phyloP scores from a whole-genome alignment of 371 early-diverging fungal genomes.

The Paraphysoderma sedebokerense region DNA sequence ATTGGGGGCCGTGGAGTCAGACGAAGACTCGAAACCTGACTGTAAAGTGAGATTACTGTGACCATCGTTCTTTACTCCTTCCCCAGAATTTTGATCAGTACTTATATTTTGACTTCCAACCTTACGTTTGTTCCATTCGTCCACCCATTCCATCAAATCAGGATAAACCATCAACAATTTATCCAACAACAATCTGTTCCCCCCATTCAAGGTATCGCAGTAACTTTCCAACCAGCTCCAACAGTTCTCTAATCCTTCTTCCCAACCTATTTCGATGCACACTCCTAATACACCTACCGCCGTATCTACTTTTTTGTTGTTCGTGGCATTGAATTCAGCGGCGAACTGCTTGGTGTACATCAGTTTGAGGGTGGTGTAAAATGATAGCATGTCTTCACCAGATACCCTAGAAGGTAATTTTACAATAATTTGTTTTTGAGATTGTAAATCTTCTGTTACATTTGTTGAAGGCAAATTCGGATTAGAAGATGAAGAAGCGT shows the following conservation, averaged over 20 bases:
- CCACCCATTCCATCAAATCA: too few relatives aligned
- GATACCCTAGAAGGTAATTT: neutral
- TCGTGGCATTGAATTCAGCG: neutral
- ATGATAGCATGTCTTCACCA: constrained; percentile 5
- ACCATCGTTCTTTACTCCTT: too few relatives aligned
- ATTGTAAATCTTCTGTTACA: neutral
- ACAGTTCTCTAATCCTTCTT: constrained; percentile 5
- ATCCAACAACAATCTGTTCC: too few relatives aligned
- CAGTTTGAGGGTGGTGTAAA: constrained; percentile 4
- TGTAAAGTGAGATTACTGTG: too few relatives aligned
- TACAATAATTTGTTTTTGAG: constrained; percentile 2
- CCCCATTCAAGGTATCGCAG: neutral
- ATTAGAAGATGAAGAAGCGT: too few relatives aligned
- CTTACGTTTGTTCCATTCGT: too few relatives aligned
- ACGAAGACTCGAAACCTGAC: too few relatives aligned
- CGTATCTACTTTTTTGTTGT: neutral
- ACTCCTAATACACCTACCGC: constrained; percentile 7
- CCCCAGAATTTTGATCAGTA: too few relatives aligned
- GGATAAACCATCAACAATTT: too few relatives aligned
- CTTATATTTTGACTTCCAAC: too few relatives aligned
- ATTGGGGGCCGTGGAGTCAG: too few relatives aligned
- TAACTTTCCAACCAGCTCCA: constrained; percentile 5
- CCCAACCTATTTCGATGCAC: constrained; percentile 7
- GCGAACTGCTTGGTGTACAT: constrained; percentile 8
- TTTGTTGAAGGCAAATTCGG: neutral